Evolutionary conservation across 768 basidiomycete species (phyloP).

Genomic region (Boletus rubroflammeus): DNA sequence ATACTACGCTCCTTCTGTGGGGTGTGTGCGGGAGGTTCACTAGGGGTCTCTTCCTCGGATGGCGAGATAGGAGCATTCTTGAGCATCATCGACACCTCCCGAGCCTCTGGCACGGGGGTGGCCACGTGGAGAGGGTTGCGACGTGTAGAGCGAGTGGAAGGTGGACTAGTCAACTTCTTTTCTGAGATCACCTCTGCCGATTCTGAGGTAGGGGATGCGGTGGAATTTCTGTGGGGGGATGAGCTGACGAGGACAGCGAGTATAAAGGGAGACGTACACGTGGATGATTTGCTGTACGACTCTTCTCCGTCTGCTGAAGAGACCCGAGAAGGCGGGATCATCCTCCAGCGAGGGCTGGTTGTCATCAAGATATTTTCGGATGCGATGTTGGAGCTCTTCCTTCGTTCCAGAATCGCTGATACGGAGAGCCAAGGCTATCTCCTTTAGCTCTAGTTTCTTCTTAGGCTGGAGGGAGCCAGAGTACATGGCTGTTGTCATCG

Average conservation of each 20-base stretch:
- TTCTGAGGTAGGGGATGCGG: constrained; percentile 16
- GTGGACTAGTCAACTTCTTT: constrained; percentile 16
- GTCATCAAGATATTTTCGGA: constrained; percentile 58
- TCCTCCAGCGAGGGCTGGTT: constrained; percentile 54
- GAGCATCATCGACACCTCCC: constrained; percentile 51
- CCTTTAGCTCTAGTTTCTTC: constrained; percentile 66
- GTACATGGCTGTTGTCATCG: constrained; percentile 44
- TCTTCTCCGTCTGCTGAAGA: constrained; percentile 44
- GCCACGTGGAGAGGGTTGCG: constrained; percentile 32
- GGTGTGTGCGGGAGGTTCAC: constrained; percentile 3
- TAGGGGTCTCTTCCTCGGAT: constrained; percentile 13
- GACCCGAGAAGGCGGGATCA: constrained; percentile 52
- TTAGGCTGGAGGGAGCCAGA: constrained; percentile 57
- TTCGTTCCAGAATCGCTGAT: constrained; percentile 57
- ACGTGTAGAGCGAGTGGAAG: constrained; percentile 20
- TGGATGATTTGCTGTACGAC: constrained; percentile 16
- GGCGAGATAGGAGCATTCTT: constrained; percentile 44
- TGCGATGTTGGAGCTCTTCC: constrained; percentile 58
- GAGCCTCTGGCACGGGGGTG: constrained; percentile 48
- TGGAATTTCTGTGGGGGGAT: constrained; percentile 10
- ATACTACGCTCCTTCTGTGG: constrained; percentile 16
- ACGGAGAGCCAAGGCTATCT: constrained; percentile 52
- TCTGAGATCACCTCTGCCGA: constrained; percentile 11
- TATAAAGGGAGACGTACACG: constrained; percentile 8
- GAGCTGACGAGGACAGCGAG: background rate